Percentiles rank a stretch among this genome's conserved stretches.
These are phyloP conservation scores for Leucaena leucocephala DNA, from an alignment of 306 rosid genomes.

Conservation along the genomic window DNA sequence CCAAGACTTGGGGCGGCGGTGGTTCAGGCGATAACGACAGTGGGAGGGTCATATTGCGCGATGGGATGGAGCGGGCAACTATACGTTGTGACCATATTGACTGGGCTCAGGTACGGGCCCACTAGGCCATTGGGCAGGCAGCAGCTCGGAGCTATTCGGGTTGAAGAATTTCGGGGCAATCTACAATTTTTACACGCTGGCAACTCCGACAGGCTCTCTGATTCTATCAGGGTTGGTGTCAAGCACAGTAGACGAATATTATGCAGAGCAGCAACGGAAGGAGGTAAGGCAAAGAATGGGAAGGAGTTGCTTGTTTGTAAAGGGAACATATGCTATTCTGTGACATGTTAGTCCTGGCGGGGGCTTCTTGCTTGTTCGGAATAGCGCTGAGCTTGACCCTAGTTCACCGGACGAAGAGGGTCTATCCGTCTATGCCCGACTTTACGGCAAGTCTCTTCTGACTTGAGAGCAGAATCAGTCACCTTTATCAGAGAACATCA, in stretches of 20 bases:
- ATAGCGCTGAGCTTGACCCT: constrained; percentile 50
- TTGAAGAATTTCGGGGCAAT: constrained; percentile 73
- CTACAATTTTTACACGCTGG: constrained; percentile 66
- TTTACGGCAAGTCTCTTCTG: constrained; percentile 44
- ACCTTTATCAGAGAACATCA: not conserved
- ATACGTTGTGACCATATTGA: constrained; percentile 46
- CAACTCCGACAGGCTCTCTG: constrained; percentile 72
- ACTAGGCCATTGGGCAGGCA: constrained; percentile 50
- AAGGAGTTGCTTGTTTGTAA: constrained; percentile 51
- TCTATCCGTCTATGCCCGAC: constrained; percentile 70
- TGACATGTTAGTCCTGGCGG: constrained; percentile 64
- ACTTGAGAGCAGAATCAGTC: constrained; percentile 26
- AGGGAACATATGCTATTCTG: constrained; percentile 67
- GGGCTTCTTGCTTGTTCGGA: constrained; percentile 62
- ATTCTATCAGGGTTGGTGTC: constrained; percentile 65
- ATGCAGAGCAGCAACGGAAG: constrained; percentile 67
- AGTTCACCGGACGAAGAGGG: constrained; percentile 58
- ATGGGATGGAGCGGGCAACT: constrained; percentile 51
- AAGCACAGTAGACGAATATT: constrained; percentile 67
- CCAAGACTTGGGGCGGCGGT: constrained; percentile 48
- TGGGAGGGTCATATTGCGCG: constrained; percentile 40
- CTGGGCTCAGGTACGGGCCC: constrained; percentile 57
- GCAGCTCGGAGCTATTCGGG: constrained; percentile 64
- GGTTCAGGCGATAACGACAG: constrained; percentile 41
- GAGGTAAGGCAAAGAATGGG: constrained; percentile 26